Base-by-base conservation (phyloP, 2,329 filamentous ascomycete genomes). In the Colletotrichum musae region DNA sequence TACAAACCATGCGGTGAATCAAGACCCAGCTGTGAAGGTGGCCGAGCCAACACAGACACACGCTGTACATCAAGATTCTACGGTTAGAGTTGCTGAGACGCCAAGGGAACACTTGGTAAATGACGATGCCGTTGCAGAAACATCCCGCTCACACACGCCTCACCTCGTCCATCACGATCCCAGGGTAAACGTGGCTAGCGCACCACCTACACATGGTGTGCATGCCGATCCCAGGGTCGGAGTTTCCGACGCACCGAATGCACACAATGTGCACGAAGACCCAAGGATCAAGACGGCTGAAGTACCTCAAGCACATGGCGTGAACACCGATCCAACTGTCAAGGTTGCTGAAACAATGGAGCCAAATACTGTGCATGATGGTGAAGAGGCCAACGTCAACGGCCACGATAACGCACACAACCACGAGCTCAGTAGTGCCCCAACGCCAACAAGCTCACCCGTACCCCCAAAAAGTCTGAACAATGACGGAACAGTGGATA, bases 81-180 rank as follows among this genome's bases (percentile, higher is more conserved):
- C 58, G 5, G 58, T 65, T 36, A 48, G 61, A 7, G 54, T 54
- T 39, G 66, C 66, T n/a, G 41, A 65, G 32, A 36, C 32, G 32
- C 32, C 32, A 36, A 36, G 32, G 41, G 61, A 65, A 48, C 66
- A 69, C 21, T 48, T 48, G 24, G 50, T 65, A 32, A 54, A 69
- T 13, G 28, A 69, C 15, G 66, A 69, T n/a, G 61, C 66, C 12
- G 48, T 24, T 2, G 24, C 10, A 7, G 39, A 59, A 21, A 43
- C 65, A 6, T 48, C 66, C 16, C 66, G 50, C 32, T 50, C 41
- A 3, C 15, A 39, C 15, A 24, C 50, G 16, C 54, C 66, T 28
- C 66, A 69, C 50, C 48, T 41, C 21, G 65, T 69, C 18, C 52
- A 32, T 3, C 45, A 43, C 48, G 66, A 65, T 45, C 54, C 48